A percentile compares a stretch with the other conserved stretches of the same genome.
These are phyloP conservation scores for Elaeis guineensis DNA, from an alignment of 176 grass and related monocot species.

Conservation along the genomic window DNA sequence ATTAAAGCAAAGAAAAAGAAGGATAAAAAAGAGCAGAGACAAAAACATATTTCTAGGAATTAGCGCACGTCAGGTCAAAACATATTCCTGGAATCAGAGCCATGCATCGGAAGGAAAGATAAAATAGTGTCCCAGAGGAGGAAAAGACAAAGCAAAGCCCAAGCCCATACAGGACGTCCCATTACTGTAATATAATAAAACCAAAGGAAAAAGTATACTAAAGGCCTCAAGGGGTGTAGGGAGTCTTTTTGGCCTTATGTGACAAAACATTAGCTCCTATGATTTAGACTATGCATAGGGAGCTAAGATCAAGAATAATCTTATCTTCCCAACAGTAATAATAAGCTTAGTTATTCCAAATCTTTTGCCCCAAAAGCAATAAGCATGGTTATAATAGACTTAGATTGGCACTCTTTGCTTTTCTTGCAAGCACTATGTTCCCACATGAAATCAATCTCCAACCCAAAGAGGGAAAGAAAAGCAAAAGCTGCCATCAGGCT, in stretches of 20 bases:
- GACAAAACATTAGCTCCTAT: slow-evolving; percentile 46
- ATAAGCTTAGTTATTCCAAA: neutral
- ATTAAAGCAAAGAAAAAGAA: neutral
- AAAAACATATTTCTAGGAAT: slow-evolving; percentile 50
- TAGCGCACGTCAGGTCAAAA: slow-evolving; percentile 81
- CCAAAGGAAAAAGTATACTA: slow-evolving; percentile 38
- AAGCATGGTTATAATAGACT: neutral
- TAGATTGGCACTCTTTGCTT: neutral
- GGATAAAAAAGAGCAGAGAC: neutral
- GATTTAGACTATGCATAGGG: slow-evolving; percentile 5
- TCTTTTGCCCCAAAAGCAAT: neutral
- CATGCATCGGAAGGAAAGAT: slow-evolving; percentile 71
- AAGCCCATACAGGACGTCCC: slow-evolving; percentile 31
- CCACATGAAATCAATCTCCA: neutral
- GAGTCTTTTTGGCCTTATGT: slow-evolving; percentile 76
- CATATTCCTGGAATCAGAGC: slow-evolving; percentile 77
- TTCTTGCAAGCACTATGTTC: slow-evolving; percentile 13
- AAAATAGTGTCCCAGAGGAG: slow-evolving; percentile 27
- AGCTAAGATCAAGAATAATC: neutral
- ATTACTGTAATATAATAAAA: slow-evolving; percentile 31
- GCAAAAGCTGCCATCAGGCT: slow-evolving; percentile 31
- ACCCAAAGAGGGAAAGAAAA: slow-evolving; percentile 24
- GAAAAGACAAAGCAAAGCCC: slow-evolving; percentile 56
- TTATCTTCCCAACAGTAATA: neutral
- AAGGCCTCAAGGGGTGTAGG: slow-evolving; percentile 31